phyloP scores from a whole-genome alignment of 805 yeast species.

The Saturnispora bothae region DNA sequence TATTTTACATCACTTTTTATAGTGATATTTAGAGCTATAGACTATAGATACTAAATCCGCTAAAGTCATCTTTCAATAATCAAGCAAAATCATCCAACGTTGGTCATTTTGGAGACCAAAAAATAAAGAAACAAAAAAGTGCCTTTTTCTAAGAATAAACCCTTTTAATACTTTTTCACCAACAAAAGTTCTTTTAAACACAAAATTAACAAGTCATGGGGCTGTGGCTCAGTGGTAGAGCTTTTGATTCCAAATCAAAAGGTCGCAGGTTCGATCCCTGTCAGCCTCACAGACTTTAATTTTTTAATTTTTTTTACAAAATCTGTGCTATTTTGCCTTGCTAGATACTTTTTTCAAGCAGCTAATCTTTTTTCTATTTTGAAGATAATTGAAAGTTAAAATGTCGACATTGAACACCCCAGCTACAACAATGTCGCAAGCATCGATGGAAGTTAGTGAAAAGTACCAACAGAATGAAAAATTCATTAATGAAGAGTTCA shows the following conservation, averaged over 20 bases:
- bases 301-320: slow-evolving; percentile 3
- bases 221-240: slow-evolving; percentile 78
- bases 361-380: not conserved
- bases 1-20: too few species aligned
- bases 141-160: too few species aligned
- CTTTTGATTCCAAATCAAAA: slow-evolving; percentile 54
- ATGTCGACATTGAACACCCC: not conserved
- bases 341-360: too few species aligned
- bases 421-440: not conserved
- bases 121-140: too few species aligned
- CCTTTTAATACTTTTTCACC: too few species aligned
- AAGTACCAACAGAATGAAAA: slow-evolving; percentile 49
- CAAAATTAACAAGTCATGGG: slow-evolving; percentile 22
- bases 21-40: too few species aligned
- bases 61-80: too few species aligned
- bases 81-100: too few species aligned
- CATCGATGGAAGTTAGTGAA: slow-evolving; percentile 15
- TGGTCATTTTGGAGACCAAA: too few species aligned
- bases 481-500: slow-evolving; percentile 63
- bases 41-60: too few species aligned
- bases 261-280: slow-evolving; percentile 20
- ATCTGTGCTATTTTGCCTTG: too few species aligned
- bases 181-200: too few species aligned
- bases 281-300: slow-evolving; percentile 13
- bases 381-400: not conserved